Evolutionary conservation across 371 early-diverging fungal species (phyloP), one percentile per base, ranked within the genome.

Genomic region (Chytridiales sp.): DNA sequence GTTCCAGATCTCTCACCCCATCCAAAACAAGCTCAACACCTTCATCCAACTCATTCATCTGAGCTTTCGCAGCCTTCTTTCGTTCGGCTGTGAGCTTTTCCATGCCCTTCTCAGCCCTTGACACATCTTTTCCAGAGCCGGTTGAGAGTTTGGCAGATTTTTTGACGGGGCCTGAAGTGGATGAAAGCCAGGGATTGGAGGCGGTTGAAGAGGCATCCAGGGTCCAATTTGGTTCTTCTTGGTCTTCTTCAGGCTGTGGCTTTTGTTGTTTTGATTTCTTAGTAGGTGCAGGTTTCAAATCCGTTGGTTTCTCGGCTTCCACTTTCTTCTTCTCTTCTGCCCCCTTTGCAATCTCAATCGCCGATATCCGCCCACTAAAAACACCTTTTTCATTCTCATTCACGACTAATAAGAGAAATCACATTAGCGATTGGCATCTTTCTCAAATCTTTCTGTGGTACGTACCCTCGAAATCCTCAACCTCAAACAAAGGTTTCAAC

Each of bases 21-120:
- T 72, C 76, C 55, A 83, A 55, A 69, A 87, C 81, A 48, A 86
- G 75, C 61, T 80, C 79, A 26, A 85, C 78, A 60, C 82, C 62
- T 4, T 32, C 69, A n/a, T 82, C 81, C n/a, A 75, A 73, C 13
- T 61, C 62, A 47, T 62, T 69, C 8, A 68, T 62, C 46, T 68
- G 72, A 27, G 51, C 72, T 26, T 73, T 50, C 55, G 49, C 35
- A 40, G 39, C 24, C n/a, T 44, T 47, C 47, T 57, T 65, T 50
- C 47, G 64, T 48, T 38, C 55, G 35, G 64, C 55, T 17, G 56
- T 30, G 38, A 72, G 48, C 44, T 70, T 75, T 15, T 68, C 66
- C 4, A 65, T 34, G 0, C 68, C 64, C 43, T 64, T 64, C 31
- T 72, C 68, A 15, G 51, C 26, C 48, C 70, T 69, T 39, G 61